Conservation (phyloP, 2,329 filamentous ascomycete genomes). For the Parasarocladium wereldwijsianum region DNA sequence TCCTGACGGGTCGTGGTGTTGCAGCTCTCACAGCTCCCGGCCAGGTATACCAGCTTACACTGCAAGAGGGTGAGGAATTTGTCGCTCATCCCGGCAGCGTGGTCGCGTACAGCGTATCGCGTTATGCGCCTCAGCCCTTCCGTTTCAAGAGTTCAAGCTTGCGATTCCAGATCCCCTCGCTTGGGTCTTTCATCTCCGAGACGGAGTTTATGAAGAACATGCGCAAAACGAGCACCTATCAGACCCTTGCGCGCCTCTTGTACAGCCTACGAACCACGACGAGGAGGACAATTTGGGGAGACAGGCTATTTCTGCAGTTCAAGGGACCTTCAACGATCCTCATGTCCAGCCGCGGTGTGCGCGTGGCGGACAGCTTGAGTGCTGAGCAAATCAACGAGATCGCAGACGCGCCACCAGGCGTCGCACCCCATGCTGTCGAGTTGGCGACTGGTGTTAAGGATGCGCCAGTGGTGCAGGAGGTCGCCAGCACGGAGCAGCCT, state of each 20-base stretch:
- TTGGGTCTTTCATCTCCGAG: constrained; percentile 50
- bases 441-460: constrained; percentile 23
- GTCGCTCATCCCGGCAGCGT: constrained; percentile 85
- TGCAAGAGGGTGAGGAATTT: constrained; percentile 76
- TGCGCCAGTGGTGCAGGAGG: constrained; percentile 4
- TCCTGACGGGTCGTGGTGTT: constrained; percentile 76
- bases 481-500: constrained; percentile 15
- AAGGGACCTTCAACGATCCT: constrained; percentile 74
- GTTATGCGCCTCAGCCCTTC: constrained; percentile 65
- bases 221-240: constrained; percentile 59
- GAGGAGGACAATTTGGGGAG: constrained; percentile 80
- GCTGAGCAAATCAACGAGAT: constrained; percentile 77
- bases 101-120: constrained; percentile 72
- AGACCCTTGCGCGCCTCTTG: constrained; percentile 45
- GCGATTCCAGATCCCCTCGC: constrained; percentile 62
- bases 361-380: constrained; percentile 64
- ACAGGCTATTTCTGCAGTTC: constrained; percentile 83
- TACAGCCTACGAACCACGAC: constrained; percentile 62
- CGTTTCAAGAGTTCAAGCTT: constrained; percentile 68
- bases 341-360: constrained; percentile 72
- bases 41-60: constrained; percentile 72
- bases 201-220: constrained; percentile 60
- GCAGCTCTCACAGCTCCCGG: constrained; percentile 74
- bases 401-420: constrained; percentile 64
- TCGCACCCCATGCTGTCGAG: constrained; percentile 44